Base-by-base conservation (phyloP, 331 rosid genomes). In the Pyrus hybrid region DNA sequence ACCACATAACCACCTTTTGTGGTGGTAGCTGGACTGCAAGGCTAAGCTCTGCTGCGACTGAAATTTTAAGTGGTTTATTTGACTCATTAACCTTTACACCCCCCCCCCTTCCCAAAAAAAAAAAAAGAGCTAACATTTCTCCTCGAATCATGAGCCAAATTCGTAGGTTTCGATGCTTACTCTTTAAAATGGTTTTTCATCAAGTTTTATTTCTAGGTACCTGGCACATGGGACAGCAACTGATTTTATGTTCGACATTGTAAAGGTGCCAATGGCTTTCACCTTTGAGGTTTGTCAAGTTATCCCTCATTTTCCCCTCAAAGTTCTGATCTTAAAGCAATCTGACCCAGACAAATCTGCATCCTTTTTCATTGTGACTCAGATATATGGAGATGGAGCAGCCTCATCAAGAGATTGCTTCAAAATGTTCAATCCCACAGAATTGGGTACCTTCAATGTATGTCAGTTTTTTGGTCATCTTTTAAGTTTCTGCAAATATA, bases 221-320 rank as follows among this genome's bases (percentile, higher is more conserved):
- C 82, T 95, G 81, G 99, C 97, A 13, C 99, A 95, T 66, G 99
- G 99, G 72, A 95, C 99, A 30, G 97, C 98, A 75, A 95, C 97
- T 22, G 99, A 95, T 89, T 95, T 78, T 87, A 92, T 92, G 97
- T 91, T 84, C 69, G 99, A 95, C 80, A 79, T 90, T 73, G 90
- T 76, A 74, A 87, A 80, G 87, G 89, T 90, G 72, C 98, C 99
- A 35, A 80, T 95, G 99, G 88, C 99, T 17, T 92, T 92, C 88
- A 95, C 99, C 68, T 95, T 95, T 78, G 99, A 95, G 99, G 99
- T 95, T 79, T 83, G 90, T 77, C 74, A 35, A 68, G 54, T 33
- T 23, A 67, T 28, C 28, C 57, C 49, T 43, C 73, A 13, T 41
- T 70, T 73, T 76, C 69, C 12, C 58, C 18, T 67, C 54, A 56